Percentiles rank a stretch among this genome's conserved stretches.
Conservation (phyloP, 2,329 filamentous ascomycete genomes). For the Aureobasidium subglaciale region DNA sequence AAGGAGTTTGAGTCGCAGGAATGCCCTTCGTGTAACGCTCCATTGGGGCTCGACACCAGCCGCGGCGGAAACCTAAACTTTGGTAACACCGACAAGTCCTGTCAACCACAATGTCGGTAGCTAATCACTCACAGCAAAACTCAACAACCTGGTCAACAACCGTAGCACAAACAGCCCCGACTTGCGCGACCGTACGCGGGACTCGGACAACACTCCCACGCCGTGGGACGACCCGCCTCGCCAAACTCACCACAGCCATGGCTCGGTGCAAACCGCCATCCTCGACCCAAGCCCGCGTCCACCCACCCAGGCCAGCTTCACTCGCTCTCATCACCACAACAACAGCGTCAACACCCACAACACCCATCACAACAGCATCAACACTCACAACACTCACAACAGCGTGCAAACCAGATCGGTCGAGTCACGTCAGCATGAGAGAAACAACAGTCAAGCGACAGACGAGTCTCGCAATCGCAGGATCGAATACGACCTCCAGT, state of each 20-base stretch:
- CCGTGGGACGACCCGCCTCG: constrained; percentile 52
- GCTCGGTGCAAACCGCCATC: constrained; percentile 2
- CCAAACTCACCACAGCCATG: neutral
- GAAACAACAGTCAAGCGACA: constrained; percentile 73
- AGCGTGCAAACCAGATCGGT: neutral
- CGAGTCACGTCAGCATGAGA: constrained; percentile 47
- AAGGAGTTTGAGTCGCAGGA: constrained; percentile 89
- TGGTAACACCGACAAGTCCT: constrained; percentile 8
- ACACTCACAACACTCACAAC: neutral
- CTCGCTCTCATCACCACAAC: constrained; percentile 1
- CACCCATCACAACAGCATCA: neutral
- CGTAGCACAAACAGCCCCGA: constrained; percentile 57
- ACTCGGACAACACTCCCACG: constrained; percentile 46
- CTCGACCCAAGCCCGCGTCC: constrained; percentile 5
- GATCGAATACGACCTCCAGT: constrained; percentile 92
- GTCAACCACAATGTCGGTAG: neutral
- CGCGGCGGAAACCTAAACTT: constrained; percentile 73
- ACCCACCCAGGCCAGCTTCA: constrained; percentile 4
- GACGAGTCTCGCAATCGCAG: constrained; percentile 65
- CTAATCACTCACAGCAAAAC: constrained; percentile 61
- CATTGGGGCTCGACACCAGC: constrained; percentile 84
- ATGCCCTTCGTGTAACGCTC: constrained; percentile 89
- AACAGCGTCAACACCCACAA: constrained; percentile 11
- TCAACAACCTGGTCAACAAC: constrained; percentile 85
- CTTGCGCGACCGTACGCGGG: constrained; percentile 16